Evolutionary conservation across 495 filamentous ascomycete genomes (phyloP), one percentile per base, ranked within the genome.

Genomic region (Penicillium coprophilum): DNA sequence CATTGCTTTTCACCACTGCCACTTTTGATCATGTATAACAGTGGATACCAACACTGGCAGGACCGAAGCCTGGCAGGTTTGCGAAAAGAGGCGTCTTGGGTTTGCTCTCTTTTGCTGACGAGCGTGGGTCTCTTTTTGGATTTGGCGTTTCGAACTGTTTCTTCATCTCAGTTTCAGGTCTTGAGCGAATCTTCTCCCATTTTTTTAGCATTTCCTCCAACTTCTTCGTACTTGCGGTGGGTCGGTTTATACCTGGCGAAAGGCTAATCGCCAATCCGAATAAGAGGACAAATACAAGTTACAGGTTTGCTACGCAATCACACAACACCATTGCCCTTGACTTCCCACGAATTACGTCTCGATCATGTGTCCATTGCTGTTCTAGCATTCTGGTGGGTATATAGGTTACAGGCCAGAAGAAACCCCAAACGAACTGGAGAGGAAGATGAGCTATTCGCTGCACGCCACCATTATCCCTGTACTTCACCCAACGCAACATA

Each of bases 31-130:
- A 67, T 56, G 48, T 60, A 50, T 46, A 55, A 48, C 41, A 50
- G 49, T 52, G 62, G 65, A 70, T 69, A 75, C 53, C 60, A 61
- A 54, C 62, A 61, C 62, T 27, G 61, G 31, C 50, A 50, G 46
- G 54, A 27, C 45, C n/a, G 17, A 47, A n/a, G 23, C 40, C 49
- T 52, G 55, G 50, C 62, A 67, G 59, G 61, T 39, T 32, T 34
- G 57, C 55, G 63, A 66, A 69, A 66, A 53, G 53, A 55, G 72
- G 72, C 67, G 65, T 68, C 62, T 55, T 53, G 28, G 36, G 15
- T 43, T 55, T 58, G 19, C 19, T 49, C 9, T 30, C 31, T 34
- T 41, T 46, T 60, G 52, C 55, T 57, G 64, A 46, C 46, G 32
- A 65, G 60, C 63, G 56, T 64, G 40, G 53, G 52, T 41, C 36